Percentiles rank a stretch among this genome's conserved stretches.
Evolutionary conservation across 768 basidiomycete species (phyloP).

Genomic region (Boletus speciosus): DNA sequence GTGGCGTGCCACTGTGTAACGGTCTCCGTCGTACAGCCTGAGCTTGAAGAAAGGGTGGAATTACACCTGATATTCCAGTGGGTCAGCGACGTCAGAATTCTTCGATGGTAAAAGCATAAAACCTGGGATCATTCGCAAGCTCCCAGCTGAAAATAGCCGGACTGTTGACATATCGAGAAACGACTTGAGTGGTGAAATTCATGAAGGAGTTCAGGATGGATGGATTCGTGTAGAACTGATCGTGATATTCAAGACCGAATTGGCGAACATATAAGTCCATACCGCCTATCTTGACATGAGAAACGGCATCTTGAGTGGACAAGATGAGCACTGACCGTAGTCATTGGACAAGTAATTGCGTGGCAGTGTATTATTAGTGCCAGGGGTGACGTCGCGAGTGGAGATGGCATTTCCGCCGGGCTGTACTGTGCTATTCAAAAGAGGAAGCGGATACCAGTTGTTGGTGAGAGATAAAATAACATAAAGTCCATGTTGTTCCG

Average conservation of each 20-base stretch:
- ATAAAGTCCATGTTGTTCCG: constrained; percentile 51
- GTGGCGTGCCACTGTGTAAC: constrained; percentile 56
- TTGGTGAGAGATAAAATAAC: constrained; percentile 58
- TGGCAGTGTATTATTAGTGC: constrained; percentile 41
- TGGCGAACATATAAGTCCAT: constrained; percentile 63
- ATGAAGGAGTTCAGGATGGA: constrained; percentile 49
- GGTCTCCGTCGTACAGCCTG: constrained; percentile 45
- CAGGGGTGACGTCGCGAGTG: constrained; percentile 26
- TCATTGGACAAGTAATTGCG: constrained; percentile 59
- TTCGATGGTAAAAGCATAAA: not conserved
- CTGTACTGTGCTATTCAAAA: constrained; percentile 23
- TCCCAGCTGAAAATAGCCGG: constrained; percentile 58
- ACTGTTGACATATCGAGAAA: constrained; percentile 52
- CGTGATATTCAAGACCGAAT: constrained; percentile 44
- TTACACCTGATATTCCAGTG: constrained; percentile 43
- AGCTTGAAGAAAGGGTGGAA: constrained; percentile 45
- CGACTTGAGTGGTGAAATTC: constrained; percentile 55
- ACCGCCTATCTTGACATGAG: constrained; percentile 41
- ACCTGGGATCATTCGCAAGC: constrained; percentile 66
- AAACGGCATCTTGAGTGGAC: not conserved
- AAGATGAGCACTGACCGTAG: constrained; percentile 42
- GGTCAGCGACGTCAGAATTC: not conserved
- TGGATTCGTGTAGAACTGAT: constrained; percentile 55
- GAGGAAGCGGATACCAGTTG: constrained; percentile 51
- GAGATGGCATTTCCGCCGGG: constrained; percentile 2